Percentiles rank a stretch among this genome's conserved stretches.
phyloP scores from a whole-genome alignment of 2,329 filamentous ascomycete species.

The Pseudocercospora cruenta region DNA sequence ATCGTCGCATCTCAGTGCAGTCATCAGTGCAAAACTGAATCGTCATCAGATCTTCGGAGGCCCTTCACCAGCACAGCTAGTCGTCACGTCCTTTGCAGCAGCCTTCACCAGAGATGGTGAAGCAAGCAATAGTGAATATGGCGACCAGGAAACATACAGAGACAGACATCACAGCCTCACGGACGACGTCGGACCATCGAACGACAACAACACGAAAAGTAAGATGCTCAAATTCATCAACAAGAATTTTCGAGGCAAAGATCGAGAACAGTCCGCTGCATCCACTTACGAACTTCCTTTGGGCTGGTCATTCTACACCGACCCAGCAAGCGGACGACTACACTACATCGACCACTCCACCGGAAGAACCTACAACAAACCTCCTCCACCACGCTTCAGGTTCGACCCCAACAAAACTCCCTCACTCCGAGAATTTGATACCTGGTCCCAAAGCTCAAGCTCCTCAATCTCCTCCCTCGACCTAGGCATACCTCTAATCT shows the following conservation, averaged over 20 bases:
- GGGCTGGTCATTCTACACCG: background rate
- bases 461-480: background rate
- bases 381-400: background rate
- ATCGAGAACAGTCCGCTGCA: background rate
- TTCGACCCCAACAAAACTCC: background rate
- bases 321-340: background rate
- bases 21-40: background rate
- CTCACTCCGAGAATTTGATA: background rate
- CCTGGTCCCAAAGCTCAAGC: background rate
- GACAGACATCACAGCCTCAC: background rate
- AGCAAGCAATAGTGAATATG: background rate
- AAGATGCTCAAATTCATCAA: background rate
- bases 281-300: background rate
- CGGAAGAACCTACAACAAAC: slow-evolving; percentile 2
- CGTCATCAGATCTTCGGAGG: background rate
- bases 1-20: background rate
- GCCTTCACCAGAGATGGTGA: background rate
- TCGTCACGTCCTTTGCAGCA: background rate
- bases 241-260: background rate
- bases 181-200: background rate
- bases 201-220: background rate
- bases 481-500: background rate
- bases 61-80: slow-evolving; percentile 1
- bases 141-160: background rate
- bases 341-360: slow-evolving; percentile 7